Evolutionary conservation across 78 protist genomes (phyloP).

Genomic region (slime mould (Dictyostelium discoideum)): DNA sequence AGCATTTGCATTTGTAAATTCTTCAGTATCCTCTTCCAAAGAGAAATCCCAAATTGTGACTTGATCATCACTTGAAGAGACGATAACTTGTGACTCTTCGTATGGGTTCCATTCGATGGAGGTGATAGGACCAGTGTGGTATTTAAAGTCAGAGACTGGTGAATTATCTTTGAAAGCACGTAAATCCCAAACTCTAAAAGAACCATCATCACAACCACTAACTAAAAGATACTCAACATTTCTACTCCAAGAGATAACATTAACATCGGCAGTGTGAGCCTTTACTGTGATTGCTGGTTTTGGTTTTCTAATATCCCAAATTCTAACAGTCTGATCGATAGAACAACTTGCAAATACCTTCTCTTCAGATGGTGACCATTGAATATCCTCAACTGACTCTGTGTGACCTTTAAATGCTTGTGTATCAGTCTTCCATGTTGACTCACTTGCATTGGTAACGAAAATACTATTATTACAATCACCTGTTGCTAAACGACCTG

Average conservation of each 20-base stretch:
- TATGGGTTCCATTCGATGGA: constrained; percentile 94
- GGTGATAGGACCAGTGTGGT: constrained; percentile 92
- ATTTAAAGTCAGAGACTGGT: constrained; percentile 80
- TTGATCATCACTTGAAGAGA: constrained; percentile 85
- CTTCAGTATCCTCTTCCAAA: constrained; percentile 91
- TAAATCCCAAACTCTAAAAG: constrained; percentile 95
- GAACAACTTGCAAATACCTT: constrained; percentile 87
- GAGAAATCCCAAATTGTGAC: constrained; percentile 96
- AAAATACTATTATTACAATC: constrained; percentile 85
- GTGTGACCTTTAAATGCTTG: constrained; percentile 84
- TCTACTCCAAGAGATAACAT: constrained; percentile 93
- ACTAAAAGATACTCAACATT: constrained; percentile 87
- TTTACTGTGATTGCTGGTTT: constrained; percentile 69
- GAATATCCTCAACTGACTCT: constrained; percentile 94
- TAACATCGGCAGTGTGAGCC: constrained; percentile 91
- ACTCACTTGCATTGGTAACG: constrained; percentile 23
- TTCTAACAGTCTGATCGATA: constrained; percentile 75
- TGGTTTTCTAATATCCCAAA: constrained; percentile 89
- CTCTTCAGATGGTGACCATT: constrained; percentile 94
- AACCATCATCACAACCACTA: constrained; percentile 97
- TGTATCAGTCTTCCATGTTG: constrained; percentile 79
- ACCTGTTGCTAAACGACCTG: constrained; percentile 88
- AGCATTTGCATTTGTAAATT: constrained; percentile 16
- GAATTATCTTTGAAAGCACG: constrained; percentile 76
- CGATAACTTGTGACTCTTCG: constrained; percentile 93